These are phyloP conservation scores for Fusarium sp. DNA, from an alignment of 2,329 filamentous ascomycete genomes.

Conservation along the genomic window DNA sequence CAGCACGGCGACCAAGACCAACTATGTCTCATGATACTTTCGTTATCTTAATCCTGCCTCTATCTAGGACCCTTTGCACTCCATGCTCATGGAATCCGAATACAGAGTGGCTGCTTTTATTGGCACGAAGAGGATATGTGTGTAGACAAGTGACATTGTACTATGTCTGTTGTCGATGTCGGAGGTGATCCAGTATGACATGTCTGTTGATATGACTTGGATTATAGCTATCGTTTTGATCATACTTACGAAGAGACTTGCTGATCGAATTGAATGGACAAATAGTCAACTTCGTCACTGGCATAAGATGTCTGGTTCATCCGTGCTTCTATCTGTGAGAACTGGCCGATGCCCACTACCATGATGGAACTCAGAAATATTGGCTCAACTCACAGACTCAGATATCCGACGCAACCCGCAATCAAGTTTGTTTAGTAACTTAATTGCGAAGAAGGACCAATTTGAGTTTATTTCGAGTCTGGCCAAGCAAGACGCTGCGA, in stretches of 20 bases:
- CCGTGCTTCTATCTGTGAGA: neutral
- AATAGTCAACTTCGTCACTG: too few relatives aligned
- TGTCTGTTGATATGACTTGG: neutral
- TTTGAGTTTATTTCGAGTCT: neutral
- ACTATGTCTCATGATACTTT: neutral
- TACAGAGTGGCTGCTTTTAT: accelerated
- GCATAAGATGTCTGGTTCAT: neutral
- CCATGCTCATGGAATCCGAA: neutral
- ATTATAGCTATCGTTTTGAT: neutral
- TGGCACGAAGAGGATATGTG: neutral
- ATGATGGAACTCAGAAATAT: neutral
- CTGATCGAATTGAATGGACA: neutral
- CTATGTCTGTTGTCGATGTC: neutral
- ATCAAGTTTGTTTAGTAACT: neutral
- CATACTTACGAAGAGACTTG: accelerated
- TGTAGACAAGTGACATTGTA: neutral
- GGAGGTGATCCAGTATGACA: accelerated
- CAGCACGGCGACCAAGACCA: neutral
- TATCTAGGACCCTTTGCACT: accelerated
- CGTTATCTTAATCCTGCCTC: neutral
- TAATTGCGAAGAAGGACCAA: neutral
- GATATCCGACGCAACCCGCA: neutral
- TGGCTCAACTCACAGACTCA: neutral
- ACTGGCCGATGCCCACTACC: neutral
- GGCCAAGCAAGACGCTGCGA: neutral